Percentiles rank a stretch among this genome's conserved stretches.
These are phyloP conservation scores for Globisporangium sylvaticum DNA, from an alignment of 352 stramenopile genomes.

Conservation along the genomic window DNA sequence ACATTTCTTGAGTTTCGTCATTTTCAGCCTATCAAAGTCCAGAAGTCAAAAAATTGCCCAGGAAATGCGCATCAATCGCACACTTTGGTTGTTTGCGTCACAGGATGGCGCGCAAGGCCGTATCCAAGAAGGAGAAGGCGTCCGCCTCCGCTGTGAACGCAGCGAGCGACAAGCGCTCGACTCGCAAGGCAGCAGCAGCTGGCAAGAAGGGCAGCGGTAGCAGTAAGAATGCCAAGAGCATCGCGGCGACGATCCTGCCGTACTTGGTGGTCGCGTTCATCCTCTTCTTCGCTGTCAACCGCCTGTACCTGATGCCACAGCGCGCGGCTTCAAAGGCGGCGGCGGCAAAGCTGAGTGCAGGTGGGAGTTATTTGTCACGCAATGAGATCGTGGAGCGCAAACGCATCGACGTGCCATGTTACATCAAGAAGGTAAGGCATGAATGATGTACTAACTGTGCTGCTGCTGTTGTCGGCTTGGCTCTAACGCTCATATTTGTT, in stretches of 20 bases:
- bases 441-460: not conserved
- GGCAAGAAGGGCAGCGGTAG: not conserved
- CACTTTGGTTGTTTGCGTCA: not conserved
- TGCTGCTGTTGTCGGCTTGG: not conserved
- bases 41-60: not conserved
- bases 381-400: constrained; percentile 34
- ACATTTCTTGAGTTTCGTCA: not conserved
- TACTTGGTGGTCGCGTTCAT: constrained; percentile 13
- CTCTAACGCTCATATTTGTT: constrained; percentile 1
- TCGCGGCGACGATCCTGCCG: constrained; percentile 3
- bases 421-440: constrained; percentile 36
- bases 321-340: not conserved
- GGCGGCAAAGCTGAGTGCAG: not conserved
- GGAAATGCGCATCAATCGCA: not conserved
- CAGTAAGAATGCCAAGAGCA: constrained; percentile 5
- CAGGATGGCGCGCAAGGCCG: constrained; percentile 19
- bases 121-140: constrained; percentile 9
- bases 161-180: not conserved
- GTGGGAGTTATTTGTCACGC: constrained; percentile 16
- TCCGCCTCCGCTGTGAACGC: not conserved
- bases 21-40: not conserved
- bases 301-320: constrained; percentile 12
- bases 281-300: constrained; percentile 8
- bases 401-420: constrained; percentile 53
- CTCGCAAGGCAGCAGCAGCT: not conserved